These are phyloP conservation scores for Phoma herbarum DNA, from an alignment of 2,329 filamentous ascomycete genomes.

Conservation along the genomic window DNA sequence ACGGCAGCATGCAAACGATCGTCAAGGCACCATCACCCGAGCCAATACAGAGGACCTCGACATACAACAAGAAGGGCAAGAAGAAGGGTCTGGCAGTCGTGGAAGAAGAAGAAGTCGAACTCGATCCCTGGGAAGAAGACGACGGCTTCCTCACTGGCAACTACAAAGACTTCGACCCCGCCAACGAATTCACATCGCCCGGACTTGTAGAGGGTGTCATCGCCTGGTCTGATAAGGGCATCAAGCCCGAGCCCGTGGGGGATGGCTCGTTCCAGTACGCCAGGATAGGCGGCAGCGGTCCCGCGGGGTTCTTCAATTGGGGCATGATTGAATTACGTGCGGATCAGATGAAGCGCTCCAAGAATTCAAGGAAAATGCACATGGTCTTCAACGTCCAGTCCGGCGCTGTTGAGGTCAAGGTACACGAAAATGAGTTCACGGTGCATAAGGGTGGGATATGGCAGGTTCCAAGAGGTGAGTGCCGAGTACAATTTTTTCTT, in stretches of 20 bases:
- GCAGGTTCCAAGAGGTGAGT: conserved; percentile 92
- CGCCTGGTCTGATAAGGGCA: conserved; percentile 66
- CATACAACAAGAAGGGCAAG: conserved; percentile 42
- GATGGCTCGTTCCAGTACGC: conserved; percentile 83
- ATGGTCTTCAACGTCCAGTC: conserved; percentile 93
- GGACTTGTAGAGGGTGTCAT: conserved; percentile 63
- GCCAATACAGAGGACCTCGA: conserved; percentile 44
- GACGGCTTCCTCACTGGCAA: conserved; percentile 70
- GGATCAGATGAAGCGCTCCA: conserved; percentile 82
- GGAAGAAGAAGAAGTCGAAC: conserved; percentile 64
- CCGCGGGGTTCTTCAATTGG: conserved; percentile 79
- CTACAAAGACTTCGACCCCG: conserved; percentile 70
- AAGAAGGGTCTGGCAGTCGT: conserved; percentile 45
- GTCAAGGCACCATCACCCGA: conserved; percentile 74
- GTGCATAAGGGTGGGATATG: conserved; percentile 89
- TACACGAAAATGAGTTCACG: conserved; percentile 78
- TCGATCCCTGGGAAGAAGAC: conserved; percentile 77
- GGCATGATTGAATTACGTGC: conserved; percentile 90
- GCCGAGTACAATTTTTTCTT: neutral
- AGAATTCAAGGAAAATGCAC: conserved; percentile 95
- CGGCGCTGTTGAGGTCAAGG: conserved; percentile 81
- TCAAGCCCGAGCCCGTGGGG: conserved; percentile 66
- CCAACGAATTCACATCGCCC: conserved; percentile 64
- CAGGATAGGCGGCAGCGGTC: conserved; percentile 70
- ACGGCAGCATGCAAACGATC: conserved; percentile 77